Percentiles rank a stretch among this genome's conserved stretches.
Evolutionary conservation across 2,329 filamentous ascomycete genomes (phyloP).

Genomic region (Alternaria sp.): DNA sequence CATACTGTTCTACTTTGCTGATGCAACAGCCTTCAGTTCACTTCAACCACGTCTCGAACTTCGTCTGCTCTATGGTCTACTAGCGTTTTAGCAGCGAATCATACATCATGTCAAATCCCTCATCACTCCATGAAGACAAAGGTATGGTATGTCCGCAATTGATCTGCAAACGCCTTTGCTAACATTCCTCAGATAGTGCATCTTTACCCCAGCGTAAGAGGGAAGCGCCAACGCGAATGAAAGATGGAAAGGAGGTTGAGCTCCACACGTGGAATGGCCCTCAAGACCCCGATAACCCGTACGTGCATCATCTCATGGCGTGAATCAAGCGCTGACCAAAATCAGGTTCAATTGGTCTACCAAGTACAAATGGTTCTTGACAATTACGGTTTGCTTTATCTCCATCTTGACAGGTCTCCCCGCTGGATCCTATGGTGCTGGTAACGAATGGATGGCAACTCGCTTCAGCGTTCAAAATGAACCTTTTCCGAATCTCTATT

Average conservation of each 20-base stretch:
- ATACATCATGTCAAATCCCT: slow-evolving; percentile 19
- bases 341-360: slow-evolving; percentile 53
- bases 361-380: slow-evolving; percentile 54
- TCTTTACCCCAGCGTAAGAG: slow-evolving; percentile 7
- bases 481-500: slow-evolving; percentile 51
- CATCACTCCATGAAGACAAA: slow-evolving; percentile 20
- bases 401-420: slow-evolving; percentile 55
- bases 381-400: slow-evolving; percentile 55
- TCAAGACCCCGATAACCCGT: slow-evolving; percentile 39
- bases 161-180: neutral
- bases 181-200: slow-evolving; percentile 1
- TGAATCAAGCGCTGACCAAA: too few species aligned
- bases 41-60: neutral
- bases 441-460: slow-evolving; percentile 43
- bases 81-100: neutral
- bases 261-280: slow-evolving; percentile 36
- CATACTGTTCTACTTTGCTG: neutral
- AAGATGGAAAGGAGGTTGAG: slow-evolving; percentile 35
- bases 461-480: slow-evolving; percentile 51
- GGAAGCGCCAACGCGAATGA: slow-evolving; percentile 14
- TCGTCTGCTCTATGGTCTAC: neutral
- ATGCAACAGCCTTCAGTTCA: neutral
- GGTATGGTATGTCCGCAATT: neutral
- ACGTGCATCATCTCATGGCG: neutral
- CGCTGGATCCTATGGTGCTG: slow-evolving; percentile 53